Percentiles rank a stretch among this genome's conserved stretches.
phyloP scores from a whole-genome alignment of 2,329 filamentous ascomycete species.

The Colletotrichum salicis region DNA sequence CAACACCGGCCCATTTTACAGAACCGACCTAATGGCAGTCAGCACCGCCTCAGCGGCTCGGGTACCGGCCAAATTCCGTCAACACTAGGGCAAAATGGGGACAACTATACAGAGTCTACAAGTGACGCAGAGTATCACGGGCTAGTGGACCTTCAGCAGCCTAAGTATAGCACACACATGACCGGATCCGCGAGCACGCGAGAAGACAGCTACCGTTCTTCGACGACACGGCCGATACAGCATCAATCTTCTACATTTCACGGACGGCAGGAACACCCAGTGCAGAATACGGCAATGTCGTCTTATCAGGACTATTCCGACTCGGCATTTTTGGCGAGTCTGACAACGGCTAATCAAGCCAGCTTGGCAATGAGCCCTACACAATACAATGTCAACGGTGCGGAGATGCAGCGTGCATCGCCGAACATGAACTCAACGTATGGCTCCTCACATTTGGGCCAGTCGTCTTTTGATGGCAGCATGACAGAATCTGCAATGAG shows the following conservation, averaged over 20 bases:
- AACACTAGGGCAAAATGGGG: neutral
- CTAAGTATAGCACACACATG: slow-evolving; percentile 13
- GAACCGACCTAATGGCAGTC: slow-evolving; percentile 20
- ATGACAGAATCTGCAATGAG: slow-evolving; percentile 10
- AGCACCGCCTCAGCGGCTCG: slow-evolving; percentile 30
- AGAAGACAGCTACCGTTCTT: neutral
- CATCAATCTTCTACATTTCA: slow-evolving; percentile 16
- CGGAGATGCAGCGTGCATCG: slow-evolving; percentile 17
- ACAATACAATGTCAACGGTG: slow-evolving; percentile 9
- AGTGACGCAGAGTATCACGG: slow-evolving; percentile 1
- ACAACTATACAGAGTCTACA: neutral
- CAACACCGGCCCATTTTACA: neutral
- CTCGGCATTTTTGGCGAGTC: slow-evolving; percentile 17
- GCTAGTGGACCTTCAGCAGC: slow-evolving; percentile 1
- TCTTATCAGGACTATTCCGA: slow-evolving; percentile 28
- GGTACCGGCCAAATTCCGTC: neutral
- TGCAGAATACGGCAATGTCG: neutral
- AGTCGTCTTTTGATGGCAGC: slow-evolving; percentile 6
- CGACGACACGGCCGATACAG: neutral
- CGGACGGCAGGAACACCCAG: slow-evolving; percentile 1
- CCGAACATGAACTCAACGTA: slow-evolving; percentile 12
- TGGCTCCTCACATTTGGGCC: slow-evolving; percentile 3
- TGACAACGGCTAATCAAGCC: slow-evolving; percentile 21
- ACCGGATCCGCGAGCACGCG: neutral
- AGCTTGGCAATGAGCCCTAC: slow-evolving; percentile 5